These are phyloP conservation scores for Pyrenophora graminea DNA, from an alignment of 2,329 filamentous ascomycete species.

Conservation along the genomic window DNA sequence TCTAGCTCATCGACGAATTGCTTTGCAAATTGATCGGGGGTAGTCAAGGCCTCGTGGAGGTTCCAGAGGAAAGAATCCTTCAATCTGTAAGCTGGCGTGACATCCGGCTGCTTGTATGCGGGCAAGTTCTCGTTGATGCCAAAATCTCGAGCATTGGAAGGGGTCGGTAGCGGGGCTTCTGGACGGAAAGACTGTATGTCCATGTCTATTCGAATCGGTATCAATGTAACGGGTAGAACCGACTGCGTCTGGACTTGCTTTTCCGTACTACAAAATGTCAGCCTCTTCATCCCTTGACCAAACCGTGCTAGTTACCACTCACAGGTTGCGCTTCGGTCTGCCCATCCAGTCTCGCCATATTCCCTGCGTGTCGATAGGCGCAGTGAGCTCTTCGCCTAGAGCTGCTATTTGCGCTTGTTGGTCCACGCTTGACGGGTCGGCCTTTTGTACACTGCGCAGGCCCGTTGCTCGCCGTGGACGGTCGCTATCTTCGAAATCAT, in stretches of 20 bases:
- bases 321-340: constrained; percentile 60
- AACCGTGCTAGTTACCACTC: constrained; percentile 41
- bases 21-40: constrained; percentile 93
- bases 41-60: constrained; percentile 89
- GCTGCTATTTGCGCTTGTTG: constrained; percentile 71
- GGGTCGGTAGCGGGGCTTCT: constrained; percentile 65
- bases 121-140: constrained; percentile 72
- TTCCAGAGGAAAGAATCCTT: constrained; percentile 99
- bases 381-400: constrained; percentile 78
- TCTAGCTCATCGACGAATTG: constrained; percentile 90
- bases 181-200: constrained; percentile 81
- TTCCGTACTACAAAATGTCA: constrained; percentile 53
- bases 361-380: constrained; percentile 82
- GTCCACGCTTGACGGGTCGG: constrained; percentile 65
- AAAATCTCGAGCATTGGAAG: constrained; percentile 61
- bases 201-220: constrained; percentile 95
- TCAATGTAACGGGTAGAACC: constrained; percentile 82
- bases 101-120: constrained; percentile 78
- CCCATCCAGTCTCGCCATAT: constrained; percentile 97
- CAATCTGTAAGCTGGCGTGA: constrained; percentile 81
- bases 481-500: constrained; percentile 75
- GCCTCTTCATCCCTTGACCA: neutral
- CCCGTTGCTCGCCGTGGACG: constrained; percentile 75
- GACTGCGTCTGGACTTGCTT: constrained; percentile 68
- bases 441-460: constrained; percentile 73